Conservation (phyloP, 441 rosid species). For the Croton setiger region DNA sequence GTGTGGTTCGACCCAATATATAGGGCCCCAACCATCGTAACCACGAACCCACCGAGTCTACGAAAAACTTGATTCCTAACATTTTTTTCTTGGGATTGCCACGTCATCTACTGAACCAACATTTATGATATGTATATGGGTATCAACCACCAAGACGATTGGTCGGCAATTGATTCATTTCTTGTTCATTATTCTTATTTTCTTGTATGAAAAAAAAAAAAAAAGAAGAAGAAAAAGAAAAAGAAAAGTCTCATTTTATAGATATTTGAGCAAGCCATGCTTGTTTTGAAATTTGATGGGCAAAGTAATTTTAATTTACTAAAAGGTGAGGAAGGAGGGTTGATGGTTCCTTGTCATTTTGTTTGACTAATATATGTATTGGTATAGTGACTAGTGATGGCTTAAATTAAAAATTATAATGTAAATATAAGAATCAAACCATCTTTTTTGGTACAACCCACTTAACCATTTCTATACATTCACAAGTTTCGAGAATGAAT, state of each 20-base stretch:
- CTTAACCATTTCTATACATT: background rate
- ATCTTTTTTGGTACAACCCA: background rate
- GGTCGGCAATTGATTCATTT: conserved; percentile 34
- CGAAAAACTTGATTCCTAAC: background rate
- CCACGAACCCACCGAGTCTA: background rate
- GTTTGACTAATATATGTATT: background rate
- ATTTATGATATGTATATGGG: conserved; percentile 23
- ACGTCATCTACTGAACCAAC: conserved; percentile 28
- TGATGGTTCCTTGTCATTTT: conserved; percentile 19
- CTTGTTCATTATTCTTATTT: background rate
- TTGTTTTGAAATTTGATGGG: conserved; percentile 23
- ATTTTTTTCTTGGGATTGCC: conserved; percentile 7
- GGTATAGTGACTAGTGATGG: too few species aligned
- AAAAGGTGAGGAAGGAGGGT: background rate
- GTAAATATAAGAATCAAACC: background rate
- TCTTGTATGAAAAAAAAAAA: background rate
- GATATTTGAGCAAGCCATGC: conserved; percentile 16
- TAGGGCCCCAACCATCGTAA: too few species aligned
- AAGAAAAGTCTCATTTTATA: background rate
- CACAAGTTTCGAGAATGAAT: background rate
- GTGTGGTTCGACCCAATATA: too few species aligned
- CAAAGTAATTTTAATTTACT: background rate
- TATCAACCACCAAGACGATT: conserved; percentile 27
- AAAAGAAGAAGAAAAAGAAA: too few species aligned
- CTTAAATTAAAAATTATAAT: background rate